These are phyloP conservation scores for Drechslerella dactyloides DNA, from an alignment of 2,329 filamentous ascomycete species.

Conservation along the genomic window DNA sequence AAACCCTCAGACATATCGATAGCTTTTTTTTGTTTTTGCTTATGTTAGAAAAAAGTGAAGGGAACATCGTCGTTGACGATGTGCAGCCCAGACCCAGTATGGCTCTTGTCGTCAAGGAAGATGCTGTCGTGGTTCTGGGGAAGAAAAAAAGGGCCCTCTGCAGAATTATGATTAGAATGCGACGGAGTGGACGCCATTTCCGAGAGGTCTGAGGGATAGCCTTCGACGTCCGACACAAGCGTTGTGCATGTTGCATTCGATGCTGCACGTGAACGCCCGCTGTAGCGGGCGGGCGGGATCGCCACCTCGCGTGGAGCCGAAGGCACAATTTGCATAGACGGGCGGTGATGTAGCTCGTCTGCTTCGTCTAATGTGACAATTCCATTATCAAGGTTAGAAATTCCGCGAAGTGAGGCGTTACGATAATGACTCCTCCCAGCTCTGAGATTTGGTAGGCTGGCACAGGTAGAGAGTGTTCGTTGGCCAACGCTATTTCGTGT, in stretches of 20 bases:
- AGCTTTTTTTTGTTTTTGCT: constrained; percentile 1
- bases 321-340: constrained; percentile 21
- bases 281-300: constrained; percentile 43
- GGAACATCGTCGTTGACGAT: constrained; percentile 41
- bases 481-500: constrained; percentile 37
- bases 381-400: constrained; percentile 43
- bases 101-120: constrained; percentile 34
- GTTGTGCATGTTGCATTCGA: constrained; percentile 51
- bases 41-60: constrained; percentile 48
- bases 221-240: constrained; percentile 47
- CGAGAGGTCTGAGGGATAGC: constrained; percentile 41
- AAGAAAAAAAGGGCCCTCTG: constrained; percentile 42
- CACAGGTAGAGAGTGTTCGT: constrained; percentile 36
- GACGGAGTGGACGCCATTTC: constrained; percentile 48
- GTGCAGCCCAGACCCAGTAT: constrained; percentile 25
- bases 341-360: constrained; percentile 24
- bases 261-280: constrained; percentile 49
- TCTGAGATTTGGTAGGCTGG: constrained; percentile 47
- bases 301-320: constrained; percentile 47
- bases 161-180: constrained; percentile 47
- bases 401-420: constrained; percentile 37
- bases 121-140: constrained; percentile 33
- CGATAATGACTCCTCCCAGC: constrained; percentile 42
- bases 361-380: constrained; percentile 43
- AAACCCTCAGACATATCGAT: too few relatives aligned